A percentile compares a stretch with the other conserved stretches of the same genome.
Conservation (phyloP, 768 basidiomycete species). For the Lactarius sanguifluus region DNA sequence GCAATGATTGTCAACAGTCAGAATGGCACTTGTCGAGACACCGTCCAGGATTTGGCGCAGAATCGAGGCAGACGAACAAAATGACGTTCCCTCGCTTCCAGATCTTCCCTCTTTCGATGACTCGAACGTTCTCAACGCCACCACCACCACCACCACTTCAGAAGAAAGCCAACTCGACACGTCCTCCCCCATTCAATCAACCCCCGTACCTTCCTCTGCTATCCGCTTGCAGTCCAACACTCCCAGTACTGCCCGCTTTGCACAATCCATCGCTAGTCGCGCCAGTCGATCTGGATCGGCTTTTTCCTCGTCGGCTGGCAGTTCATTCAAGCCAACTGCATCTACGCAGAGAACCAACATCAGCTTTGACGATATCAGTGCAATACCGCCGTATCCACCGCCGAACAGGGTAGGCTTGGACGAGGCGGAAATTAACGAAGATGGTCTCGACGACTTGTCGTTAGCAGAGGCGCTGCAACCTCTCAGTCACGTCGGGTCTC, state of each 20-base stretch:
- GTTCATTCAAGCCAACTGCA: constrained; percentile 13
- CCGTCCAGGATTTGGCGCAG: constrained; percentile 84
- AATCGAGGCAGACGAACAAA: constrained; percentile 71
- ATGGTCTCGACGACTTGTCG: constrained; percentile 46
- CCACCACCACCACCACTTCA: constrained; percentile 37
- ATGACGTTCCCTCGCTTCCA: constrained; percentile 80
- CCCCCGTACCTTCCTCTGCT: constrained; percentile 52
- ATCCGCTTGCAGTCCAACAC: constrained; percentile 53
- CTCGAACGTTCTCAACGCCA: constrained; percentile 45
- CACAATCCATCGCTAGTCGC: constrained; percentile 51
- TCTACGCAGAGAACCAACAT: constrained; percentile 10
- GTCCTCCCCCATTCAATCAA: constrained; percentile 62
- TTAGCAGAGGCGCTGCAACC: constrained; percentile 58
- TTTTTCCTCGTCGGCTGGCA: constrained; percentile 28
- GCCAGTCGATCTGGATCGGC: constrained; percentile 41
- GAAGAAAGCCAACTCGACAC: constrained; percentile 44
- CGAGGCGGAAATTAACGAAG: constrained; percentile 31
- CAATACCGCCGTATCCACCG: constrained; percentile 54
- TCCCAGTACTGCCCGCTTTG: constrained; percentile 50
- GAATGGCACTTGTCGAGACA: constrained; percentile 52
- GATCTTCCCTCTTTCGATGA: constrained; percentile 73
- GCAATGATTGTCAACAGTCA: not conserved
- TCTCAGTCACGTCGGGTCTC: constrained; percentile 55
- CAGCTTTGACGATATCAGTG: constrained; percentile 58
- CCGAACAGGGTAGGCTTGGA: constrained; percentile 33